Base-by-base conservation (phyloP, 2,329 filamentous ascomycete species). In the Leptographium radiaticola region DNA sequence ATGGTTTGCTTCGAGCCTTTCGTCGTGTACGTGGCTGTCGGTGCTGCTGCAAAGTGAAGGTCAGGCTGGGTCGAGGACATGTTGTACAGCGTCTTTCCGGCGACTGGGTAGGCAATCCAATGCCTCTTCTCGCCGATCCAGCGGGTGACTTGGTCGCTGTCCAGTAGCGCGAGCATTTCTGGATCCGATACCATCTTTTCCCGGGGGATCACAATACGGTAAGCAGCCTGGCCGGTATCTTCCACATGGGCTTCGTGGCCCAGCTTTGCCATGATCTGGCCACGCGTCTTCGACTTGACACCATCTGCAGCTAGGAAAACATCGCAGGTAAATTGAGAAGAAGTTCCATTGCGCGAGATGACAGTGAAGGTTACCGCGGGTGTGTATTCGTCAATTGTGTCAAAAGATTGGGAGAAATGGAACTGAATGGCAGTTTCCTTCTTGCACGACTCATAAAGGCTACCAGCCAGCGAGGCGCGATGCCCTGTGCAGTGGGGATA, bases 401-500 rank as follows among this genome's bases (percentile, higher is more conserved):
- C 70, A 12, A 83, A 71, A 4, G 72, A 68, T 13, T 74, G 77
- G 38, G 76, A 73, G 63, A 90, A 85, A 67, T 83, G 76, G 69
- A 91, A 89, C 9, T 67, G 81, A 63, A 91, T 83, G 40, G 71
- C 71, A 20, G 75, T 64, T 61, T 86, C 63, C 48, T 72, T 70
- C 62, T 80, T 72, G 68, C 86, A 90, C 16, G 77, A 86, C 45
- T 85, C 74, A 66, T 82, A 89, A 30, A 91, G 70, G 5, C 78
- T 76, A 34, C 77, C 77, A 8, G 86, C 85, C 6, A 91, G 75
- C 11, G 83, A 86, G 0, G 83, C 76, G 18, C 87, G 79, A 64
- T 93, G 87, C 9, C 86, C 87, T 6, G 87, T 86, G 77, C 87
- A 89, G 68, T 91, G 87, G 0, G 85, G 81, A 64, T 84, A 89